A percentile compares a stretch with the other conserved stretches of the same genome.
Evolutionary conservation across 495 filamentous ascomycete species (phyloP).

Genomic region (Penicillium chermesinum): DNA sequence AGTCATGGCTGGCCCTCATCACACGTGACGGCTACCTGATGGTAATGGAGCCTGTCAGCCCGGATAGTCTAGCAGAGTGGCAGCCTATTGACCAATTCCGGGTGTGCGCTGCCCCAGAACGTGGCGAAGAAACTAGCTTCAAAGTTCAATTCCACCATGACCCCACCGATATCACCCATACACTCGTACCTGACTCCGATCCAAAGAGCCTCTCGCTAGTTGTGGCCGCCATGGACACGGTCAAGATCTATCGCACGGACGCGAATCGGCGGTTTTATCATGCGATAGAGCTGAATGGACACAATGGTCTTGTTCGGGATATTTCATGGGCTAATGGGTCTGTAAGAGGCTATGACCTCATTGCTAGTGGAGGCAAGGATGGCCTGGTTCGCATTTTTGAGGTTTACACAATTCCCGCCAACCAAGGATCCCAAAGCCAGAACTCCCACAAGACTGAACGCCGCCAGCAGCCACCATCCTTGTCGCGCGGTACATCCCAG

Average conservation of each 20-base stretch:
- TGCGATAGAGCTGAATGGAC: constrained; percentile 65
- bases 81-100: constrained; percentile 63
- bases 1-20: constrained; percentile 78
- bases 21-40: constrained; percentile 73
- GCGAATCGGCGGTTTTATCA: constrained; percentile 65
- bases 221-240: constrained; percentile 75
- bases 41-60: constrained; percentile 79
- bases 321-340: constrained; percentile 90
- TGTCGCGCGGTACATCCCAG: constrained; percentile 34
- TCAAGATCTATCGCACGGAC: constrained; percentile 76
- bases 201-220: constrained; percentile 69
- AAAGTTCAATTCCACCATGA: constrained; percentile 81
- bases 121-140: constrained; percentile 83
- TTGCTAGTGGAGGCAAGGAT: constrained; percentile 91
- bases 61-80: constrained; percentile 77
- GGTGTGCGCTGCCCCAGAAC: constrained; percentile 53
- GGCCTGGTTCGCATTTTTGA: constrained; percentile 82
- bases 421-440: constrained; percentile 23
- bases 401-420: constrained; percentile 51
- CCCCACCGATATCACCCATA: constrained; percentile 68
- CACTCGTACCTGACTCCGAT: constrained; percentile 69
- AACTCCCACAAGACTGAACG: constrained; percentile 29
- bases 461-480: constrained; percentile 30
- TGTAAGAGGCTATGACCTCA: constrained; percentile 77
- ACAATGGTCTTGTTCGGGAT: constrained; percentile 76